These are phyloP conservation scores for Gastrolobium bilobum DNA, from an alignment of 306 rosid species.

Conservation along the genomic window DNA sequence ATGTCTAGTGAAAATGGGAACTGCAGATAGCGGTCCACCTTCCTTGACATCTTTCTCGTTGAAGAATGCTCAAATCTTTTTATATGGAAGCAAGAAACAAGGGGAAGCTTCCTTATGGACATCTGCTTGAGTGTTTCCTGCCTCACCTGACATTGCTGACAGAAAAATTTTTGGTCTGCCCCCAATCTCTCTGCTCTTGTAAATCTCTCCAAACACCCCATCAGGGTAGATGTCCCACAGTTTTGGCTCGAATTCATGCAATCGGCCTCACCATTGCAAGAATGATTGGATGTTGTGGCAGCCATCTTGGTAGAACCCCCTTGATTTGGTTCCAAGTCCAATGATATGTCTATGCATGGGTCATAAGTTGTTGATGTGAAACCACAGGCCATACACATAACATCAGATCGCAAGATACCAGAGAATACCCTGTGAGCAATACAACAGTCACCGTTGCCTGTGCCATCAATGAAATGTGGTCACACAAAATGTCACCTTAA, in stretches of 20 bases:
- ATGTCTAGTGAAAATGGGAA: constrained; percentile 90
- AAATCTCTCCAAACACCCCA: constrained; percentile 91
- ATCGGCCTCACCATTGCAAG: constrained; percentile 79
- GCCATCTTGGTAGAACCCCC: constrained; percentile 69
- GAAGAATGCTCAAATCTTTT: constrained; percentile 97
- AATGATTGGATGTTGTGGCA: constrained; percentile 61
- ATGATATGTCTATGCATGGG: constrained; percentile 91
- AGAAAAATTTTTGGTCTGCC: constrained; percentile 91
- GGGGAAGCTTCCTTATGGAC: constrained; percentile 94
- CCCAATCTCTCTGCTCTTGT: constrained; percentile 94
- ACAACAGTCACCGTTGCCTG: constrained; percentile 95
- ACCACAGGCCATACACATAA: constrained; percentile 95
- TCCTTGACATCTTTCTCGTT: constrained; percentile 83
- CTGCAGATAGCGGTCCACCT: constrained; percentile 87
- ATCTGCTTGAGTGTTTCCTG: constrained; percentile 95
- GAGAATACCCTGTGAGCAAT: constrained; percentile 93
- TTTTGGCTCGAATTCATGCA: constrained; percentile 60
- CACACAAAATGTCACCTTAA: constrained; percentile 36
- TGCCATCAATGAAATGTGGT: constrained; percentile 52
- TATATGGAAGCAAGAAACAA: constrained; percentile 90
- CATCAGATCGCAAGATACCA: constrained; percentile 94
- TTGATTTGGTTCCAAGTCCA: constrained; percentile 84
- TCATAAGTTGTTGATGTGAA: constrained; percentile 96
- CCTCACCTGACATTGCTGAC: constrained; percentile 90
- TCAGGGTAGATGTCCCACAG: constrained; percentile 70